These are phyloP conservation scores for Xanthoconium stramineum DNA, from an alignment of 768 basidiomycete genomes.

Conservation along the genomic window DNA sequence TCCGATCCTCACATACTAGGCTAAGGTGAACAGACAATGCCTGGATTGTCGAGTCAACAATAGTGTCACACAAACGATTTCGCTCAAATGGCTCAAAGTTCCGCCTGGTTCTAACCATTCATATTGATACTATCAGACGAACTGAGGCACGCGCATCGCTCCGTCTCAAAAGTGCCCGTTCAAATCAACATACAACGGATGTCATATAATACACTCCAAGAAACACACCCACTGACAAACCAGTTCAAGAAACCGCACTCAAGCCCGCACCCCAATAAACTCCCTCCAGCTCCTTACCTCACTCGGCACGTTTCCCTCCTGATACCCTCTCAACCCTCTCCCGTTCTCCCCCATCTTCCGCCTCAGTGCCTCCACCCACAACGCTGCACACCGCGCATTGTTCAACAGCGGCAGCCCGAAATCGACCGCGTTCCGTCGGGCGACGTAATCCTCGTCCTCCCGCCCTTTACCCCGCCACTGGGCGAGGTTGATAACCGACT, in stretches of 20 bases:
- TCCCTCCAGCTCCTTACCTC: constrained; percentile 93
- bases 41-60: too few relatives aligned
- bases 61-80: too few relatives aligned
- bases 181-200: too few relatives aligned
- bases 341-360: constrained; percentile 78
- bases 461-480: constrained; percentile 70
- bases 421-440: constrained; percentile 93
- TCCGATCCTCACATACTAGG: too few relatives aligned
- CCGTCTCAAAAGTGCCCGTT: too few relatives aligned
- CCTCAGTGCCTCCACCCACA: constrained; percentile 88
- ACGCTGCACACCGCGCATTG: constrained; percentile 81
- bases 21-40: too few relatives aligned
- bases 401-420: constrained; percentile 92
- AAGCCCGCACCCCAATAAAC: constrained; percentile 75
- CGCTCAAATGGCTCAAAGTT: too few relatives aligned
- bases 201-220: too few relatives aligned
- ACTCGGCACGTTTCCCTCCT: constrained; percentile 83
- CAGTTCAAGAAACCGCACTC: background rate
- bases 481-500: constrained; percentile 91
- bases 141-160: too few relatives aligned
- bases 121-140: too few relatives aligned
- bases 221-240: too few relatives aligned
- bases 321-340: constrained; percentile 62
- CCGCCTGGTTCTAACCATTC: too few relatives aligned
- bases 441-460: constrained; percentile 94